Evolutionary conservation across 2,329 filamentous ascomycete genomes (phyloP), one percentile per base, ranked within the genome.

Genomic region (Lasiodiplodia citricola): DNA sequence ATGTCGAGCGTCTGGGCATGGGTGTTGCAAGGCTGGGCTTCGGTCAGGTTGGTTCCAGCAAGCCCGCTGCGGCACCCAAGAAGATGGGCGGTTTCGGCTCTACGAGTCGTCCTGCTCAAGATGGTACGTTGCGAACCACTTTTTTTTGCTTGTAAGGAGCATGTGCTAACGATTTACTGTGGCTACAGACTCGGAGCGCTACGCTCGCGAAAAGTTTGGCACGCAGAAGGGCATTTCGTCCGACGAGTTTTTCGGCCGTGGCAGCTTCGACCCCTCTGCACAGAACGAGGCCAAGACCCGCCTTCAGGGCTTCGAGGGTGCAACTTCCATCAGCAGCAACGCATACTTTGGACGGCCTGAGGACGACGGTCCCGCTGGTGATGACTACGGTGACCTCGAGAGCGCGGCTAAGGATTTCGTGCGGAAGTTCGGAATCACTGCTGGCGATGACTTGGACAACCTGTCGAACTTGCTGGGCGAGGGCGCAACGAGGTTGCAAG

Each of bases 161-260:
- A 13, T 10, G 62, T n/a, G 47, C 63, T 62, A 38, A 56, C 13
- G 11, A 23, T 37, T 38, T 3, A 3, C 16, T 13, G 10, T 16
- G 16, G 4, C 23, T 18, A 8, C 44, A 66, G 67, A 69, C 38
- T 90, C 91, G 67, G 89, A 97, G 75, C 90, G 88, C 76, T 96
- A 93, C 77, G 93, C 94, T 6, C 92, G 92, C 75, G 84, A 88
- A 76, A 97, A 97, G 81, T 99, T 99, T 76, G 95, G 94, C 70
- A 82, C 82, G 54, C 96, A 99, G 80, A 98, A 98, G 85, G 92
- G 92, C 74, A 99, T 99, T 73, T 97, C 94, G 0, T 97, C 94
- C 0, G 96, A 99, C 79, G 96, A 99, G 79, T 99, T 97, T 86
- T 99, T 99, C 78, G 94, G 95, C 75, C 95, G 96, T 79, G 93